These are phyloP conservation scores for Lentinula detonsa DNA, from an alignment of 768 basidiomycete species.

Conservation along the genomic window DNA sequence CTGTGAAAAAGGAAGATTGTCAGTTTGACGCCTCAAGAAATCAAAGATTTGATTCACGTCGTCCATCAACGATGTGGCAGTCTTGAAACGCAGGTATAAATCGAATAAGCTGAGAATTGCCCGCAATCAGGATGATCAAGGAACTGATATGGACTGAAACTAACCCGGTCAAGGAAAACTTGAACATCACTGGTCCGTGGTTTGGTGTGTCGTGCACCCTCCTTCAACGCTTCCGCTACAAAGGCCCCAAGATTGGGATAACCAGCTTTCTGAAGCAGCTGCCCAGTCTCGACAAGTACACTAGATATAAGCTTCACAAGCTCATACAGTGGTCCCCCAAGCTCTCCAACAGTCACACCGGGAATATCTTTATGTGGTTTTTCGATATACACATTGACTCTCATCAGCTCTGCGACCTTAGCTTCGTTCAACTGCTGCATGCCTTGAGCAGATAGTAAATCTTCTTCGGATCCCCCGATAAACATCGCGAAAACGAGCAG, in stretches of 20 bases:
- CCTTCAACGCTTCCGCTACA: slow-evolving; percentile 60
- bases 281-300: slow-evolving; percentile 70
- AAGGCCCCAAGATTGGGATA: slow-evolving; percentile 72
- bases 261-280: slow-evolving; percentile 49
- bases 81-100: slow-evolving; percentile 82
- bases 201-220: slow-evolving; percentile 27
- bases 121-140: slow-evolving; percentile 6
- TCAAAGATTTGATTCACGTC: slow-evolving; percentile 38
- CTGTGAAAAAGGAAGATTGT: slow-evolving; percentile 27
- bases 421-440: slow-evolving; percentile 46
- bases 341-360: slow-evolving; percentile 68
- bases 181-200: slow-evolving; percentile 37
- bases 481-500: slow-evolving; percentile 69
- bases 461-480: slow-evolving; percentile 42
- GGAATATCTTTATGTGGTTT: slow-evolving; percentile 60
- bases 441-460: slow-evolving; percentile 62
- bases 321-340: slow-evolving; percentile 69
- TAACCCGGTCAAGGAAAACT: slow-evolving; percentile 56
- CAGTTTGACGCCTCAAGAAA: slow-evolving; percentile 4
- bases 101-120: slow-evolving; percentile 51
- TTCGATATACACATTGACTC: slow-evolving; percentile 65
- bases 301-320: slow-evolving; percentile 61
- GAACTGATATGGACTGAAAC: background rate
- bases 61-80: slow-evolving; percentile 59
- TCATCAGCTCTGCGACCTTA: slow-evolving; percentile 70